A percentile compares a stretch with the other conserved stretches of the same genome.
Evolutionary conservation across 2,329 filamentous ascomycete species (phyloP).

Genomic region (Botrytis sinoallii): DNA sequence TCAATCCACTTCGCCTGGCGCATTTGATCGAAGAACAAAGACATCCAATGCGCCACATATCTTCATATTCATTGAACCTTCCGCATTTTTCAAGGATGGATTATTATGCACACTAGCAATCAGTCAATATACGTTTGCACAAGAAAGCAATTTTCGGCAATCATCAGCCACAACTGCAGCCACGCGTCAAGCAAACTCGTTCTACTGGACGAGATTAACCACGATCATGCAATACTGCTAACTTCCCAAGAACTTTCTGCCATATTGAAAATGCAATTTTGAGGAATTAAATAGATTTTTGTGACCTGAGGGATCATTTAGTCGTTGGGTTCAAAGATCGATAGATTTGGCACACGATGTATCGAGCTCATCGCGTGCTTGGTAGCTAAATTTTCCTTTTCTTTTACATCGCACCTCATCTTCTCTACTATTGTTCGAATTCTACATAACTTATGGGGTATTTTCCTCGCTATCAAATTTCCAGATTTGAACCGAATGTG

Average conservation of each 20-base stretch:
- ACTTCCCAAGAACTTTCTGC: not conserved
- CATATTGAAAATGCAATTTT: not conserved
- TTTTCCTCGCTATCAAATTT: not conserved
- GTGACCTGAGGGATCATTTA: not conserved
- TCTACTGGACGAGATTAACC: not conserved
- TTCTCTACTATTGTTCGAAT: no score
- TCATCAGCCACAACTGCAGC: constrained; percentile 4
- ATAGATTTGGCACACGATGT: not conserved
- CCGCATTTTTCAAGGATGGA: not conserved
- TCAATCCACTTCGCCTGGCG: not conserved
- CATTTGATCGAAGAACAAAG: not conserved
- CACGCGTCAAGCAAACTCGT: not conserved
- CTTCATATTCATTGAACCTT: not conserved
- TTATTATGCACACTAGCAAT: not conserved
- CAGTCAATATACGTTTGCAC: not conserved
- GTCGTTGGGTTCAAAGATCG: not conserved
- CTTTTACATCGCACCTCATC: not conserved
- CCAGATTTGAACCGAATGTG: not conserved
- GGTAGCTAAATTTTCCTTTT: not conserved
- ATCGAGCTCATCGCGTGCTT: not conserved
- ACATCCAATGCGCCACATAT: not conserved
- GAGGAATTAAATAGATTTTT: not conserved
- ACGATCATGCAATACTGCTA: constrained; percentile 6
- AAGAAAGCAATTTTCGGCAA: not conserved
- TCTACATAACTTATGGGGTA: not conserved